Evolutionary conservation across 805 yeast species (phyloP).

Genomic region (Nakazawaea ishiwadae): DNA sequence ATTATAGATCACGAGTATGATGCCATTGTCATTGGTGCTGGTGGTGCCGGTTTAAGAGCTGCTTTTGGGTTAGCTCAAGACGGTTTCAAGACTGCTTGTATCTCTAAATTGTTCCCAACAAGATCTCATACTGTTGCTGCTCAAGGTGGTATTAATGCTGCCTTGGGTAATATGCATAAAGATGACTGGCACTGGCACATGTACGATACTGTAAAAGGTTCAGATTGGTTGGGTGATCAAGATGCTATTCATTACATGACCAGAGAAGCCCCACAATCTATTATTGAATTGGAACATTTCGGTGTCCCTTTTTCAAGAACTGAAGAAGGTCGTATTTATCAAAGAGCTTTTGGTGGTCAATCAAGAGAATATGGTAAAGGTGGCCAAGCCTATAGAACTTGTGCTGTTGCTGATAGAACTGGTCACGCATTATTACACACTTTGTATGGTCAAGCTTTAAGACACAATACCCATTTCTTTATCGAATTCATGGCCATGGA

Average conservation of each 20-base stretch:
- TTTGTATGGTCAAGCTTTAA: slow-evolving; percentile 90
- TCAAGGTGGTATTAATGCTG: slow-evolving; percentile 99
- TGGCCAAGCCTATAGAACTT: slow-evolving; percentile 98
- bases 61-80: slow-evolving; percentile 97
- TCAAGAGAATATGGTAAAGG: slow-evolving; percentile 93
- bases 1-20: slow-evolving; percentile 97
- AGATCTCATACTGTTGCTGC: slow-evolving; percentile 99
- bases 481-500: slow-evolving; percentile 97
- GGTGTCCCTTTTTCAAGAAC: slow-evolving; percentile 99
- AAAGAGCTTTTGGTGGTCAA: slow-evolving; percentile 99
- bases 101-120: slow-evolving; percentile 94
- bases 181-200: slow-evolving; percentile 99
- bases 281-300: slow-evolving; percentile 94
- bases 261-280: slow-evolving; percentile 93
- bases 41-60: slow-evolving; percentile 98
- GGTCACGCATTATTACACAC: slow-evolving; percentile 97
- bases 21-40: slow-evolving; percentile 97
- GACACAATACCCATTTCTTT: slow-evolving; percentile 97
- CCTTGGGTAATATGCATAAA: slow-evolving; percentile 95
- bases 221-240: slow-evolving; percentile 99
- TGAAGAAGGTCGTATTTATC: slow-evolving; percentile 94
- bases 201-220: slow-evolving; percentile 99
- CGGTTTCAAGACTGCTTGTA: slow-evolving; percentile 96
- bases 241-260: slow-evolving; percentile 99
- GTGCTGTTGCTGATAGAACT: slow-evolving; percentile 99